Percentiles rank a stretch among this genome's conserved stretches.
These are phyloP conservation scores for Backusella macrospora DNA, from an alignment of 192 early-diverging fungal genomes.

Conservation along the genomic window DNA sequence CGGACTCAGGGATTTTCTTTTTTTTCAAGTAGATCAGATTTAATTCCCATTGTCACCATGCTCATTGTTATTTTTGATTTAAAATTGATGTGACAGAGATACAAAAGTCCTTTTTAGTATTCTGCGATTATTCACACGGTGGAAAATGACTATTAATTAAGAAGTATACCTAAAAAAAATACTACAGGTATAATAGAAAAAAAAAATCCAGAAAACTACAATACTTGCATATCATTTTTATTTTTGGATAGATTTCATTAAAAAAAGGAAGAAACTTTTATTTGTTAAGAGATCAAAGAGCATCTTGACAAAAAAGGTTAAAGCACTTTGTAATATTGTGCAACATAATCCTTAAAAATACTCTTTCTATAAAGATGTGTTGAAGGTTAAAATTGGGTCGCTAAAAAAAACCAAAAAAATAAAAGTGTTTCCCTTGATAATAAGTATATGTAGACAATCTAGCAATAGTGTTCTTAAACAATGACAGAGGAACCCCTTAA, in stretches of 20 bases:
- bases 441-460: too few species aligned
- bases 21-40: not conserved
- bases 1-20: not conserved
- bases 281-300: not conserved
- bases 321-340: not conserved
- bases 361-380: too few species aligned
- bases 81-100: not conserved
- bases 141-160: not conserved
- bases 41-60: not conserved
- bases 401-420: too few species aligned
- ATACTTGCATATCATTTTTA: not conserved
- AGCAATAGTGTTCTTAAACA: too few species aligned
- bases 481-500: too few species aligned
- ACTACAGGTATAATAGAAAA: not conserved
- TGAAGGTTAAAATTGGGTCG: too few species aligned
- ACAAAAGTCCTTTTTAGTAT: not conserved
- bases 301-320: not conserved
- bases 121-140: not conserved
- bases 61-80: not conserved
- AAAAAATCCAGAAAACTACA: not conserved
- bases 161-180: not conserved
- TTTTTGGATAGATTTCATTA: not conserved
- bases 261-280: not conserved
- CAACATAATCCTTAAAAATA: too few species aligned
- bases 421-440: too few species aligned